phyloP scores from a whole-genome alignment of 495 filamentous ascomycete species.

The Neurospora pannonica region DNA sequence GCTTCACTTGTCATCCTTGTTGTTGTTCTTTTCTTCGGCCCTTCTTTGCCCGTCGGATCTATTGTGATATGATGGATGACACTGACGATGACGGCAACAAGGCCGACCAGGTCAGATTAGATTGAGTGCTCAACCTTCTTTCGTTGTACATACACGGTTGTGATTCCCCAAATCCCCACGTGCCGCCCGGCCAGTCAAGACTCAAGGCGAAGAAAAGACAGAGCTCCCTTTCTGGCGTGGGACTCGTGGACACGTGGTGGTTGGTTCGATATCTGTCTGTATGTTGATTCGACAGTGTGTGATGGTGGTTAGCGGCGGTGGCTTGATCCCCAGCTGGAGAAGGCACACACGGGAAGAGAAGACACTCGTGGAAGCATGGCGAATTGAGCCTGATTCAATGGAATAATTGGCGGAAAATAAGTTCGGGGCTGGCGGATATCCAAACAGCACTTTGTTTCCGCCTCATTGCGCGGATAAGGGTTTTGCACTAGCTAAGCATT shows the following conservation, averaged over 20 bases:
- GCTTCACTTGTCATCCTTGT: neutral
- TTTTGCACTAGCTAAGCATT: neutral
- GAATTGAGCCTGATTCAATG: neutral
- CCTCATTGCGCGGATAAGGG: neutral
- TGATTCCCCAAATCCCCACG: neutral
- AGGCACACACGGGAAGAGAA: neutral
- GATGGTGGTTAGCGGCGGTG: neutral
- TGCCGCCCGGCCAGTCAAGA: neutral
- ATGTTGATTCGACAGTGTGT: neutral
- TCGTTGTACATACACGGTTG: neutral
- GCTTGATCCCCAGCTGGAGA: neutral
- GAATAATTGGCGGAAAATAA: neutral
- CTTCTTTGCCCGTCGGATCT: neutral
- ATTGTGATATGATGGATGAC: neutral
- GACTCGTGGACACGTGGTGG: neutral
- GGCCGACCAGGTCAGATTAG: conserved; percentile 10
- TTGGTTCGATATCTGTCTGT: neutral
- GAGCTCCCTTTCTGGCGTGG: neutral
- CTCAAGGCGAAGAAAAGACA: neutral
- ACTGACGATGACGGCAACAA: neutral
- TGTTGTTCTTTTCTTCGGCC: neutral
- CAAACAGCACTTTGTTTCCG: neutral
- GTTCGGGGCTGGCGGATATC: neutral
- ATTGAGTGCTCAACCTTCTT: too few relatives aligned
- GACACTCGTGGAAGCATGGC: neutral